A percentile compares a stretch with the other conserved stretches of the same genome.
These are phyloP conservation scores for Taiozyma onychis DNA, from an alignment of 1,139 yeast species.

Conservation along the genomic window DNA sequence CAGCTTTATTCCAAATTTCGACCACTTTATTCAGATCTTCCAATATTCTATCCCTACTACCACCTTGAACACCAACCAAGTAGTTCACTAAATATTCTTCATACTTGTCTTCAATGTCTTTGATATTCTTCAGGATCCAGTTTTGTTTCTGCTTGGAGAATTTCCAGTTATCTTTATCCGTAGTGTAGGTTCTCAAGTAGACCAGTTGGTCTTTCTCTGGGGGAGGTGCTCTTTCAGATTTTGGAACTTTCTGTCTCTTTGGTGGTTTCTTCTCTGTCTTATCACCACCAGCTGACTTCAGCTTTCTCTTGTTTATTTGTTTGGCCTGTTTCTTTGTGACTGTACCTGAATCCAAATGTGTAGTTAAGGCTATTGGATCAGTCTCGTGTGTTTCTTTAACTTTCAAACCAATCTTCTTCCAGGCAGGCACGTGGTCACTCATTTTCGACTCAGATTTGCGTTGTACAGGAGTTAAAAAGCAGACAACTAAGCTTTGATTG, in stretches of 20 bases:
- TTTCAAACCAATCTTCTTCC: conserved; percentile 78
- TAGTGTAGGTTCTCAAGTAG: conserved; percentile 61
- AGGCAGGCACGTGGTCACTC: conserved; percentile 61
- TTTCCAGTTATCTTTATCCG: conserved; percentile 70
- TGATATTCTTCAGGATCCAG: conserved; percentile 76
- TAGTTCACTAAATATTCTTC: conserved; percentile 50
- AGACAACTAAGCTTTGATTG: background rate
- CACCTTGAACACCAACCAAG: conserved; percentile 69
- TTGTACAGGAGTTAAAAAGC: background rate
- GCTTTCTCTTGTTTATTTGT: conserved; percentile 35
- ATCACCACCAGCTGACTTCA: conserved; percentile 19
- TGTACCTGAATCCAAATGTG: conserved; percentile 41
- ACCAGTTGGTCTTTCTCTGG: conserved; percentile 79
- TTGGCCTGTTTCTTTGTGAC: conserved; percentile 44
- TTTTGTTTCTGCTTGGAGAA: conserved; percentile 92
- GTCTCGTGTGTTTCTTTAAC: conserved; percentile 22
- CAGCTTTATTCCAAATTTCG: conserved; percentile 49
- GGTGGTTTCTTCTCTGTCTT: conserved; percentile 46
- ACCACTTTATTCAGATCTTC: conserved; percentile 45
- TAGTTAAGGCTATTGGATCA: conserved; percentile 33
- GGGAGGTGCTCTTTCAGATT: conserved; percentile 64
- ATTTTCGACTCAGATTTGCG: conserved; percentile 6
- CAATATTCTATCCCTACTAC: conserved; percentile 53
- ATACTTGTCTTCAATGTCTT: conserved; percentile 50
- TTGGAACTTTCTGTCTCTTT: conserved; percentile 72